Percentiles rank a stretch among this genome's conserved stretches.
These are phyloP conservation scores for Phytophthora pseudosyringae DNA, from an alignment of 352 stramenopile genomes.

Conservation along the genomic window DNA sequence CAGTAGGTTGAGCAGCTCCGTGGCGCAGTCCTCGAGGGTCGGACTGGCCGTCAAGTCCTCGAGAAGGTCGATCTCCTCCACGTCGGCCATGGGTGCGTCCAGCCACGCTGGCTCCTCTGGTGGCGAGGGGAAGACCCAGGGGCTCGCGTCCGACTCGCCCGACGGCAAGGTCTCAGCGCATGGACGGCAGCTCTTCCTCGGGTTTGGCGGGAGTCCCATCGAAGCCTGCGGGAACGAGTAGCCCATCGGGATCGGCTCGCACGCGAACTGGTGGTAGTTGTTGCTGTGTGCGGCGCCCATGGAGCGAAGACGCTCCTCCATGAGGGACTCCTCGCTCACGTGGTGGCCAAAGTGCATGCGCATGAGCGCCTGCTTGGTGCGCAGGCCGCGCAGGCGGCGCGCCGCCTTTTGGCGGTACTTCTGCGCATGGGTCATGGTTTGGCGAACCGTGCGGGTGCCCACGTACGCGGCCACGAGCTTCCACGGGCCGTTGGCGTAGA, in stretches of 20 bases:
- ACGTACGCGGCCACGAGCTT: constrained; percentile 71
- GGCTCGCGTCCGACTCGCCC: background rate
- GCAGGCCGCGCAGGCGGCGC: constrained; percentile 59
- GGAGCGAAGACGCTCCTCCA: constrained; percentile 62
- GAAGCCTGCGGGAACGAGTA: constrained; percentile 1
- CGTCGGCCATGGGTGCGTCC: constrained; percentile 14
- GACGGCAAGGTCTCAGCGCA: background rate
- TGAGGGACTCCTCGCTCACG: constrained; percentile 68
- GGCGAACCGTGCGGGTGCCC: constrained; percentile 69
- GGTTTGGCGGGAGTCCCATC: background rate
- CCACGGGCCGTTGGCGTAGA: constrained; percentile 74
- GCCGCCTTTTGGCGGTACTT: constrained; percentile 76
- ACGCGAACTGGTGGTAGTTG: constrained; percentile 4
- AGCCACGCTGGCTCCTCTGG: constrained; percentile 15
- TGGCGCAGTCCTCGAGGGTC: constrained; percentile 65
- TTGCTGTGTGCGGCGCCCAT: constrained; percentile 22
- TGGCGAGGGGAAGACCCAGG: constrained; percentile 10
- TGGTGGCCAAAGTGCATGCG: constrained; percentile 71
- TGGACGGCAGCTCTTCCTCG: background rate
- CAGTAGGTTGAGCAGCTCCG: constrained; percentile 64
- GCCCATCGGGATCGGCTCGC: constrained; percentile 15
- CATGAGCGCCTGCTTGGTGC: constrained; percentile 79
- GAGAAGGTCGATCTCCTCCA: constrained; percentile 26
- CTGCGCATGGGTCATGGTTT: constrained; percentile 82
- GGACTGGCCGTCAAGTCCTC: constrained; percentile 45